Conservation (phyloP, 768 basidiomycete species). For the Rhodotorula taiwanensis region DNA sequence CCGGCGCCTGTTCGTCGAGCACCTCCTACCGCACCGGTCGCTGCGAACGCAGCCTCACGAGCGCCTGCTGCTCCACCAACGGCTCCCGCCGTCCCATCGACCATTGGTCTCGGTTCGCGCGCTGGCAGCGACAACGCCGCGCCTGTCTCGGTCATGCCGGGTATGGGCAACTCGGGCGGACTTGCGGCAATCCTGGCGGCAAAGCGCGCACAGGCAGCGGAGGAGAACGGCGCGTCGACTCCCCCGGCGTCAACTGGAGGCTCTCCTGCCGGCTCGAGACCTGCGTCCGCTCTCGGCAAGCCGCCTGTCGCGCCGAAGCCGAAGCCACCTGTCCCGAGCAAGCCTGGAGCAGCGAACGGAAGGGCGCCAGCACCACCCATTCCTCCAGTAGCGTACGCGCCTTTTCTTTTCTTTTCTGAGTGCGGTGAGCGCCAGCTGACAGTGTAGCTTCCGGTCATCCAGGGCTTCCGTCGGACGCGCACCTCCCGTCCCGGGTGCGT, state of each 20-base stretch:
- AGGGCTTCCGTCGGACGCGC: too few species aligned
- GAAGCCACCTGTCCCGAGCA: constrained; percentile 45
- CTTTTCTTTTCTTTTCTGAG: too few species aligned
- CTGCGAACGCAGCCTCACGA: constrained; percentile 45
- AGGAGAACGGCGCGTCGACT: constrained; percentile 59
- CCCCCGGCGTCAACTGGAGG: constrained; percentile 63
- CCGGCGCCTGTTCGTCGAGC: constrained; percentile 20
- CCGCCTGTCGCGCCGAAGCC: constrained; percentile 63
- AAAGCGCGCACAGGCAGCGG: constrained; percentile 29
- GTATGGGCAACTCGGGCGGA: constrained; percentile 49
- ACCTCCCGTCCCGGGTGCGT: neutral
- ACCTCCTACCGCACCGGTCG: constrained; percentile 47
- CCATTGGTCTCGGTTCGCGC: constrained; percentile 44
- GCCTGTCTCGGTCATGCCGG: constrained; percentile 74
- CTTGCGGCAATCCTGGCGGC: constrained; percentile 36
- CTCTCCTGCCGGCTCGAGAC: constrained; percentile 47
- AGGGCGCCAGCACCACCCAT: neutral
- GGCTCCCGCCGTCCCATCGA: constrained; percentile 1
- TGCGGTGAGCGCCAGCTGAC: too few species aligned
- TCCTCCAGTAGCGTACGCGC: too few species aligned
- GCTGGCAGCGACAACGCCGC: constrained; percentile 61
- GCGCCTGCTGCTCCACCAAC: constrained; percentile 18
- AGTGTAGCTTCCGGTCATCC: too few species aligned
- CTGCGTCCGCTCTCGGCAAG: constrained; percentile 46
- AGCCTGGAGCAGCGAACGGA: constrained; percentile 47